A percentile compares a stretch with the other conserved stretches of the same genome.
Conservation (phyloP, 306 rosid species). For the Trifolium repens region DNA sequence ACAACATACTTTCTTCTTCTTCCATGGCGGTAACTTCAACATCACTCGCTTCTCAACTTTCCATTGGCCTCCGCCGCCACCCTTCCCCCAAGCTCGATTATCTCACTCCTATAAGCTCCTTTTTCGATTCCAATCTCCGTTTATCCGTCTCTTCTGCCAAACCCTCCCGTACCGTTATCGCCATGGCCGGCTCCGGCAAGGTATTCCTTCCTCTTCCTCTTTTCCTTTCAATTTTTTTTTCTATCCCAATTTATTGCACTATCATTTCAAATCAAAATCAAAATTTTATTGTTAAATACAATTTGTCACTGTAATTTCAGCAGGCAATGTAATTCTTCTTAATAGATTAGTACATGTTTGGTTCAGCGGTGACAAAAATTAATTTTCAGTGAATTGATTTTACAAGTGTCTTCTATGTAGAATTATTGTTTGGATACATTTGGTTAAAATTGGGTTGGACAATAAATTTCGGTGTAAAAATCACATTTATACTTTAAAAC, state of each 20-base stretch:
- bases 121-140: slow-evolving; percentile 68
- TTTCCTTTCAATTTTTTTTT: too few relatives aligned
- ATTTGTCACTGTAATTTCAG: neutral
- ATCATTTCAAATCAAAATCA: too few relatives aligned
- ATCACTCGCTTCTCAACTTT: slow-evolving; percentile 79
- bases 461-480: too few relatives aligned
- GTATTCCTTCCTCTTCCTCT: slow-evolving; percentile 16
- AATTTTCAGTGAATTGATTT: too few relatives aligned
- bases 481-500: too few relatives aligned
- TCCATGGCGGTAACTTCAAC: slow-evolving; percentile 81
- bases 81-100: slow-evolving; percentile 56
- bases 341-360: neutral
- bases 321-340: slow-evolving; percentile 23
- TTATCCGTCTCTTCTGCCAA: slow-evolving; percentile 60
- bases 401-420: too few relatives aligned
- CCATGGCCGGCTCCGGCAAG: slow-evolving; percentile 97
- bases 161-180: slow-evolving; percentile 64
- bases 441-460: too few relatives aligned
- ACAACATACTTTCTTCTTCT: slow-evolving; percentile 9
- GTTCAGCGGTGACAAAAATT: too few relatives aligned
- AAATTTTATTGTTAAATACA: neutral
- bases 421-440: too few relatives aligned
- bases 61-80: slow-evolving; percentile 64
- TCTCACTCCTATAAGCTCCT: slow-evolving; percentile 44
- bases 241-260: too few relatives aligned